Conservation (phyloP, 768 basidiomycete genomes). For the Trametes coccinea region DNA sequence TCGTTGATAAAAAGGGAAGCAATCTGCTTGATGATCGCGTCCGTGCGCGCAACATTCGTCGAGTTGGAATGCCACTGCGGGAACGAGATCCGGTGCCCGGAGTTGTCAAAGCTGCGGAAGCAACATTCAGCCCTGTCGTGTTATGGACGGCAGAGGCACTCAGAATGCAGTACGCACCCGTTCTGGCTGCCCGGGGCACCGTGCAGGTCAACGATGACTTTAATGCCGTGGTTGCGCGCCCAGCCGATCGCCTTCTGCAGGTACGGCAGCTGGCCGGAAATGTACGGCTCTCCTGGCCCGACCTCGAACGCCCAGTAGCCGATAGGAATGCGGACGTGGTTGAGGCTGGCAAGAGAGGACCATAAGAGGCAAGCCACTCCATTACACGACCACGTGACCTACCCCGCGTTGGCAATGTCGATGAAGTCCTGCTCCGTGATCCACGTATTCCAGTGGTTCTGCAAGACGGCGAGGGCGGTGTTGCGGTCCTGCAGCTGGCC, state of each 20-base stretch:
- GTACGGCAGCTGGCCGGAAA: constrained; percentile 75
- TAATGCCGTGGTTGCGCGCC: constrained; percentile 70
- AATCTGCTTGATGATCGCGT: constrained; percentile 62
- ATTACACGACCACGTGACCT: constrained; percentile 27
- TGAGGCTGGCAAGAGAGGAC: constrained; percentile 45
- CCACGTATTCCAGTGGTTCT: constrained; percentile 70
- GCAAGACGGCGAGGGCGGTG: constrained; percentile 52
- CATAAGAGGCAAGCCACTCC: background rate
- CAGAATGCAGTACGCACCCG: constrained; percentile 45
- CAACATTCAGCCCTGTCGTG: background rate
- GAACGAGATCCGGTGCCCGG: constrained; percentile 59
- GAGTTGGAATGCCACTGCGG: constrained; percentile 72
- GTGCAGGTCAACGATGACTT: constrained; percentile 73
- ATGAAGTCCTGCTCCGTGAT: constrained; percentile 82
- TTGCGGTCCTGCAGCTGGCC: constrained; percentile 55
- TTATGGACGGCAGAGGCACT: background rate
- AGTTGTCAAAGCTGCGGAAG: constrained; percentile 70
- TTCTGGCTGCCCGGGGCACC: constrained; percentile 85
- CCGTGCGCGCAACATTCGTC: constrained; percentile 66
- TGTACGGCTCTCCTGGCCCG: constrained; percentile 72
- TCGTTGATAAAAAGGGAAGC: constrained; percentile 59
- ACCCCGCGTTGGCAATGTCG: constrained; percentile 77
- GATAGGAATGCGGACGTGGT: constrained; percentile 82
- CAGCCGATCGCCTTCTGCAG: constrained; percentile 65
- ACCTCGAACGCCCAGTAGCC: constrained; percentile 93